Base-by-base conservation (phyloP, 2,329 filamentous ascomycete genomes). In the Penicillium sp. region DNA sequence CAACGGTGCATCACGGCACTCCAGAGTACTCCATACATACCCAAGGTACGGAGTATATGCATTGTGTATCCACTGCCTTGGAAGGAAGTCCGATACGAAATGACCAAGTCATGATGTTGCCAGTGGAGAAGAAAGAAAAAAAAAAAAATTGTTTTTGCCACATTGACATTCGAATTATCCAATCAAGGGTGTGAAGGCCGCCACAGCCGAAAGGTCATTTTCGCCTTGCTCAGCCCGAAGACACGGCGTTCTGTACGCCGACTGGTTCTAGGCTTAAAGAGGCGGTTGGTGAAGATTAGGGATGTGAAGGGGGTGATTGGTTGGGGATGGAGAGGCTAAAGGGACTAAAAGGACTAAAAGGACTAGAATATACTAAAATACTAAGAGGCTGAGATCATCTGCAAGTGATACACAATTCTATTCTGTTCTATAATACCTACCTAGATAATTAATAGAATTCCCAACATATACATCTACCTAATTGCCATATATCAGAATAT, bases 201-300 rank as follows among this genome's bases (percentile, higher is more conserved):
- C 43, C 22, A 29, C 45, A 26, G 50, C 53, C 57, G 51, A 55
- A 56, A 58, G 37, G 46, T 55, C n/a, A 16, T 47, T 53, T 53
- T 55, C 52, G 56, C 48, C 42, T 53, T 38, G 26, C 46, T 63
- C 62, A 57, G 62, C 57, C 54, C 24, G 34, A 35, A 40, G 57
- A 53, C 50, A 56, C n/a, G 29, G 6, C 43, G 53, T 60, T 62
- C 60, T 57, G 54, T n/a, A 11, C 56, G 32, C 57, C 35, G 57
- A 65, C 56, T 65, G 62, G 62, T 43, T 52, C 32, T n/a, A 38
- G 38, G 16, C 34, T 34, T 16, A 8, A 14, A 32, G 38, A 29
- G 45, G 39, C 13, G 45, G 49, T 55, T 53, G 43, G 53, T 52
- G 52, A 57, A 48, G 53, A 55, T 50, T 55, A n/a, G 48, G 43